phyloP scores from a whole-genome alignment of 257 asterid species.

The Primulina huaijiensis region DNA sequence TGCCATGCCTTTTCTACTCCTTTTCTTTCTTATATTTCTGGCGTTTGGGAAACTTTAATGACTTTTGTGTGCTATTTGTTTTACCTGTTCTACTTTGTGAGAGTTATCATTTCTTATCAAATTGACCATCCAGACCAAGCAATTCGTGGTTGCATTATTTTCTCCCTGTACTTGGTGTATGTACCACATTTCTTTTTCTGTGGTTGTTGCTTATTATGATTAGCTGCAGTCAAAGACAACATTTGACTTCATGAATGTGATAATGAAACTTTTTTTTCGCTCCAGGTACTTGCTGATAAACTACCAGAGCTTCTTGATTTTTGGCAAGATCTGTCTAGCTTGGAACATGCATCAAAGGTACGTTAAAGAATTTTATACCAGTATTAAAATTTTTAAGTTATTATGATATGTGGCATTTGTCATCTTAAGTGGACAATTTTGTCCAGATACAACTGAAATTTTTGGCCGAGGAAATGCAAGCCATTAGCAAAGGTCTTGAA shows the following conservation, averaged over 20 bases:
- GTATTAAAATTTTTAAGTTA: neutral
- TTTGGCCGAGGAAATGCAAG: slow-evolving; percentile 98
- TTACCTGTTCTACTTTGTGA: neutral
- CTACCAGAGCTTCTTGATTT: slow-evolving; percentile 88
- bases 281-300: slow-evolving; percentile 80
- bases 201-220: slow-evolving; percentile 15
- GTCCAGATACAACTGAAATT: slow-evolving; percentile 75
- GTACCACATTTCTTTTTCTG: slow-evolving; percentile 2
- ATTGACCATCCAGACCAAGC: neutral
- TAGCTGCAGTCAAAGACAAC: slow-evolving; percentile 5
- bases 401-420: slow-evolving; percentile 13
- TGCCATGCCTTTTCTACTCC: neutral
- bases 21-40: neutral
- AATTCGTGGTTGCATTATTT: neutral
- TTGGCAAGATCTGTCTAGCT: slow-evolving; percentile 75
- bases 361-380: slow-evolving; percentile 3
- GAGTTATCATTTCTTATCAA: neutral
- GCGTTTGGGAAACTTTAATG: slow-evolving; percentile 7
- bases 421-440: slow-evolving; percentile 27
- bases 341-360: slow-evolving; percentile 84
- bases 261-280: slow-evolving; percentile 13
- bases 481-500: slow-evolving; percentile 89
- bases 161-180: neutral
- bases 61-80: neutral
- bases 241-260: slow-evolving; percentile 10